Base-by-base conservation (phyloP, 179 eudicot genomes). In the Drosera spatulata region DNA sequence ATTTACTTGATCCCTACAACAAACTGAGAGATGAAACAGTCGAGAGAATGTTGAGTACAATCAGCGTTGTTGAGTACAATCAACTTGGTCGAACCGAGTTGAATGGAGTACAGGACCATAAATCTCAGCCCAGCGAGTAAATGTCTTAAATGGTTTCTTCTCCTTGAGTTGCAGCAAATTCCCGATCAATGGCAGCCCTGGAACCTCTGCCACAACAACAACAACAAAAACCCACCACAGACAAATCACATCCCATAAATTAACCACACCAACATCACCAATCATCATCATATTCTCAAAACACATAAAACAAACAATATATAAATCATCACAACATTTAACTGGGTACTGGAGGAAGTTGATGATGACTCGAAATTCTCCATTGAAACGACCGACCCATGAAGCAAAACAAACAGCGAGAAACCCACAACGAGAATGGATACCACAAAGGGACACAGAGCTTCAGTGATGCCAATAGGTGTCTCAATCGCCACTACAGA, bases 31-130 rank as follows among this genome's bases (percentile, higher is more conserved):
- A 5, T 14, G 41, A 5, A 39, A 7, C 13, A 44, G 50, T 53
- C 7, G 41, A 13, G 43, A 50, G 41, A 60, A 57, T n/a, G n/a
- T n/a, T n/a, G n/a, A n/a, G n/a, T n/a, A n/a, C n/a, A 58, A 51
- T 85, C 80, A 5, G 67, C 61, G 53, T 70, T 74, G 62, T 76
- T 93, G 61, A 93, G 88, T 10, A 94, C 97, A 15, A 94, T 74
- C 47, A 87, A 55, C 22, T 58, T 67, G 67, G 71, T 80, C 55
- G 88, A 71, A 1, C 94, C 97, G 49, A 88, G 83, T 55, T 71
- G 82, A 56, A 90, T 89, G 4, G 99, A 89, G 70, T 94, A 94
- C 58, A 7, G 97, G 99, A 1, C 99, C 99, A 56, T 86, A 79
- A 59, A 49, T 74, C 66, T 86, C 85, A 13, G 97, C 95, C 99